Percentiles rank a stretch among this genome's conserved stretches.
Conservation (phyloP, 2,329 filamentous ascomycete species). For the Pestalotiopsis sp. region DNA sequence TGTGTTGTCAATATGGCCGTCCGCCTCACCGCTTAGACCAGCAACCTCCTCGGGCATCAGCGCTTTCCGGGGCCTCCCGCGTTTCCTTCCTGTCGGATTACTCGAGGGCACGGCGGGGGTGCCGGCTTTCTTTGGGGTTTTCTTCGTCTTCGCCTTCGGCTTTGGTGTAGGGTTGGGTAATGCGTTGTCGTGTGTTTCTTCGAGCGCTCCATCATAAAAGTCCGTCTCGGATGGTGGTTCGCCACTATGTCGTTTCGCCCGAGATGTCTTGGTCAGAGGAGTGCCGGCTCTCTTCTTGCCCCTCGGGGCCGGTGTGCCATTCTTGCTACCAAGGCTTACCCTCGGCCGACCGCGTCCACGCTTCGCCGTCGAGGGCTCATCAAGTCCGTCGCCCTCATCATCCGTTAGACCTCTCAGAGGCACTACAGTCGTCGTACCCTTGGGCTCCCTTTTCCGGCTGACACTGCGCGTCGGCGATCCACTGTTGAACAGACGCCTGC, state of each 20-base stretch:
- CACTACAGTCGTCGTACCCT: slow-evolving; percentile 51
- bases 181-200: slow-evolving; percentile 21
- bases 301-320: slow-evolving; percentile 54
- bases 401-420: slow-evolving; percentile 50
- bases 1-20: slow-evolving; percentile 12
- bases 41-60: slow-evolving; percentile 26
- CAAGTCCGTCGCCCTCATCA: slow-evolving; percentile 32
- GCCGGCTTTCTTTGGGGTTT: slow-evolving; percentile 27
- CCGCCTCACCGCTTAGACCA: slow-evolving; percentile 17
- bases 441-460: slow-evolving; percentile 39
- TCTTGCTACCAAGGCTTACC: slow-evolving; percentile 41
- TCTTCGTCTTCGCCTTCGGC: slow-evolving; percentile 33
- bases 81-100: slow-evolving; percentile 30
- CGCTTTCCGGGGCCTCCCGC: slow-evolving; percentile 33
- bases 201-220: slow-evolving; percentile 24
- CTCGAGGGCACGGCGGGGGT: slow-evolving; percentile 26
- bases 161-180: slow-evolving; percentile 31
- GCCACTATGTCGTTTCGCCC: slow-evolving; percentile 34
- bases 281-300: slow-evolving; percentile 50
- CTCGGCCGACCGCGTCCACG: slow-evolving; percentile 40
- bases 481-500: slow-evolving; percentile 34
- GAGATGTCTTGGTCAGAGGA: slow-evolving; percentile 40
- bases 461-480: slow-evolving; percentile 41
- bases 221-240: slow-evolving; percentile 29
- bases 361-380: slow-evolving; percentile 20